Conservation (phyloP, 768 basidiomycete genomes). For the Lactifluus piperatus region DNA sequence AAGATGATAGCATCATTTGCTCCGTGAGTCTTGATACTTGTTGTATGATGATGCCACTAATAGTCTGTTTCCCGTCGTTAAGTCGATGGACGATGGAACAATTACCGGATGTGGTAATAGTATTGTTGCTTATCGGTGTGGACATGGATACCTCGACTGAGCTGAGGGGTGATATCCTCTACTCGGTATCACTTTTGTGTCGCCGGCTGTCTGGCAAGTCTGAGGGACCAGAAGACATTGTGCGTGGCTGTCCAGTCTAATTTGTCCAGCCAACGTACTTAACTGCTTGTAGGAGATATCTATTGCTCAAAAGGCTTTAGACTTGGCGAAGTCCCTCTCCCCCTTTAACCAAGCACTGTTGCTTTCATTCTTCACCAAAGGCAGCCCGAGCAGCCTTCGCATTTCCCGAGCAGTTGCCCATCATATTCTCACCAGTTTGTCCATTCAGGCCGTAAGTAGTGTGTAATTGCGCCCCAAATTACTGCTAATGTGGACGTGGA, state of each 20-base stretch:
- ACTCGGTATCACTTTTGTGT: constrained; percentile 41
- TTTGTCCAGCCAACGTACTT: neutral
- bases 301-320: constrained; percentile 39
- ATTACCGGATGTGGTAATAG: constrained; percentile 39
- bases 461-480: constrained; percentile 1
- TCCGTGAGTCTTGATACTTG: neutral
- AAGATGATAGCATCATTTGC: constrained; percentile 9
- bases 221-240: constrained; percentile 18
- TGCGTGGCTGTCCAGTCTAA: neutral
- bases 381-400: constrained; percentile 40
- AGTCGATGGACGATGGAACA: constrained; percentile 32
- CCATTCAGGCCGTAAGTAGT: constrained; percentile 1
- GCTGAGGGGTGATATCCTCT: constrained; percentile 38
- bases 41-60: neutral
- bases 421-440: constrained; percentile 33
- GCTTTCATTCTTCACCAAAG: constrained; percentile 42
- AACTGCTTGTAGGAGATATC: constrained; percentile 34
- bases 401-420: constrained; percentile 55
- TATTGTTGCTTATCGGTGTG: constrained; percentile 46
- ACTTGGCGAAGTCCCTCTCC: constrained; percentile 32
- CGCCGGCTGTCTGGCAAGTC: constrained; percentile 29
- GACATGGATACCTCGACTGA: constrained; percentile 41
- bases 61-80: neutral
- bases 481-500: neutral
- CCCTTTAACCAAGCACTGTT: constrained; percentile 44